A percentile compares a stretch with the other conserved stretches of the same genome.
These are phyloP conservation scores for Stropharia rugosoannulata DNA, from an alignment of 768 basidiomycete species.

Conservation along the genomic window DNA sequence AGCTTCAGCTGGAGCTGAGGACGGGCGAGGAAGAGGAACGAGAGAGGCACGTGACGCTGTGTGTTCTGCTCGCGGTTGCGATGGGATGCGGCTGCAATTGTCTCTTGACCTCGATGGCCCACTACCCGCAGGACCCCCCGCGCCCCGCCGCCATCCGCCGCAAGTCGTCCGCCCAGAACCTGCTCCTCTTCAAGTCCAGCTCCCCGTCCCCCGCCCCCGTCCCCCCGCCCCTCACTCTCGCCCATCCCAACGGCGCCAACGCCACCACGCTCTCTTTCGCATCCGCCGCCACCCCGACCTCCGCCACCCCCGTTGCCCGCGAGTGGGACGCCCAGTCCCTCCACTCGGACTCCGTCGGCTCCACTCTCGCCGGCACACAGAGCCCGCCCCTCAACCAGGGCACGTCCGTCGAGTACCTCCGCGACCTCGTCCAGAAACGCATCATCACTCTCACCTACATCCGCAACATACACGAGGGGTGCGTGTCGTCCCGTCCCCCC, in stretches of 20 bases:
- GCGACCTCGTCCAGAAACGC: constrained; percentile 81
- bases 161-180: constrained; percentile 84
- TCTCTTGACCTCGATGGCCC: constrained; percentile 29
- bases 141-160: constrained; percentile 71
- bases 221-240: constrained; percentile 31
- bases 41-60: constrained; percentile 8
- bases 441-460: constrained; percentile 85
- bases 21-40: background rate
- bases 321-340: constrained; percentile 78
- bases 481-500: constrained; percentile 25
- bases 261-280: constrained; percentile 37
- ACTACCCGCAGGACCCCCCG: constrained; percentile 31
- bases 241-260: constrained; percentile 31
- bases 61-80: background rate
- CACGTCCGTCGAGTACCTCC: constrained; percentile 74
- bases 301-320: constrained; percentile 40
- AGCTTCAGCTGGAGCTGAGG: constrained; percentile 14
- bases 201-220: constrained; percentile 25
- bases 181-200: constrained; percentile 68
- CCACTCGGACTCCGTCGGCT: constrained; percentile 43
- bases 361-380: constrained; percentile 31
- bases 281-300: constrained; percentile 40
- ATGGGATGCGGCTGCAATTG: background rate
- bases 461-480: constrained; percentile 87
- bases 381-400: constrained; percentile 56